These are phyloP conservation scores for Phaeotremella fagi DNA, from an alignment of 768 basidiomycete species.

Conservation along the genomic window DNA sequence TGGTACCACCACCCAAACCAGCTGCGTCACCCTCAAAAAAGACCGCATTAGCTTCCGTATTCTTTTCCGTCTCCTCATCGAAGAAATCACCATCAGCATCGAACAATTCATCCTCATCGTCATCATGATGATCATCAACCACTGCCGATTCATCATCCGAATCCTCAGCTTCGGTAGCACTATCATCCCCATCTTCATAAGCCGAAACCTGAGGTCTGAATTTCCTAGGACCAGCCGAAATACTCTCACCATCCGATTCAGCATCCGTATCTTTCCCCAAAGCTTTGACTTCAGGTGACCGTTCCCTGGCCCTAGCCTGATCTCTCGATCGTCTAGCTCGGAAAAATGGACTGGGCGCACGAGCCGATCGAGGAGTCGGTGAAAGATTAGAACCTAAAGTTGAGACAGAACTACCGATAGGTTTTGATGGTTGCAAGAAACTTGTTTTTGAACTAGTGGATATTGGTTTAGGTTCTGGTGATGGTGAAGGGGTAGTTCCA, in stretches of 20 bases:
- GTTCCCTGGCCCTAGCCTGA: conserved; percentile 57
- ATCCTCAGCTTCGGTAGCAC: conserved; percentile 22
- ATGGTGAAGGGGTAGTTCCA: conserved; percentile 50
- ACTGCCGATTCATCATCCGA: conserved; percentile 12
- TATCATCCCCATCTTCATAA: conserved; percentile 37
- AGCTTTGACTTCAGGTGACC: conserved; percentile 54
- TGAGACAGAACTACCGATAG: conserved; percentile 28
- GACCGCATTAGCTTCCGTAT: conserved; percentile 70
- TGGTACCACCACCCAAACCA: conserved; percentile 26
- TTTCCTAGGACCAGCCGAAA: conserved; percentile 45
- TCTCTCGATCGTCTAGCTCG: conserved; percentile 58
- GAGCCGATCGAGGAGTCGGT: conserved; percentile 22
- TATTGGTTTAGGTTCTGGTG: conserved; percentile 39
- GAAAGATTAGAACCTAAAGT: background rate
- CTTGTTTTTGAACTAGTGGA: conserved; percentile 51
- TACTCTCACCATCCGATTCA: conserved; percentile 47
- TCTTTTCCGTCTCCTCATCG: conserved; percentile 76
- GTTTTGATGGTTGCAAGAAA: conserved; percentile 22
- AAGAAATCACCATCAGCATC: conserved; percentile 55
- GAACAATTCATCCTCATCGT: conserved; percentile 24
- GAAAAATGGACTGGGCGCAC: conserved; percentile 68
- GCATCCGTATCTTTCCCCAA: conserved; percentile 53
- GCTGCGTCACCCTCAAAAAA: conserved; percentile 44
- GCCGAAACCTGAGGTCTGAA: conserved; percentile 60
- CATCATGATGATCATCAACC: conserved; percentile 55